Evolutionary conservation across 2,329 filamentous ascomycete genomes (phyloP).

Genomic region (Aspergillus calidoustus): DNA sequence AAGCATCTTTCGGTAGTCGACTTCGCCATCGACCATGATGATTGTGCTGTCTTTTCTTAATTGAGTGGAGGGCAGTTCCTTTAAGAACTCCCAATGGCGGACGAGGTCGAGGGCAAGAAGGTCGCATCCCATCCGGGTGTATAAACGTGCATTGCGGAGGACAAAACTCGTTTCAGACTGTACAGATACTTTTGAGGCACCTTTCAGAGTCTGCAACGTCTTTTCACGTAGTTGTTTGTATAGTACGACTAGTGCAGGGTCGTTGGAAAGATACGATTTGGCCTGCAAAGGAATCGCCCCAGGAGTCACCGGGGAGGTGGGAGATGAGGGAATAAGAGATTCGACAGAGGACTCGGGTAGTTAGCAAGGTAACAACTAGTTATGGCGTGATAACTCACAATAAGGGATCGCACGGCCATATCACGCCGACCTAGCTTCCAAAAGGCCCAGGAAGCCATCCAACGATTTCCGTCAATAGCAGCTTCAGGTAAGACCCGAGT

Average conservation of each 20-base stretch:
- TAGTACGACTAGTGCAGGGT: conserved; percentile 83
- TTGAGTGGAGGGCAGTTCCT: conserved; percentile 24
- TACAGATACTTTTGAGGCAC: conserved; percentile 79
- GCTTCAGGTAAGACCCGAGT: conserved; percentile 80
- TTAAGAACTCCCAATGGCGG: conserved; percentile 56
- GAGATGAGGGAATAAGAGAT: conserved; percentile 60
- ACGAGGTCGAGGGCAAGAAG: conserved; percentile 81
- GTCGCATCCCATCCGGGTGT: conserved; percentile 92
- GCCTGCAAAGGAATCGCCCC: conserved; percentile 65
- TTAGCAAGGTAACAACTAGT: background rate
- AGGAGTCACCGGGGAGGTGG: conserved; percentile 64
- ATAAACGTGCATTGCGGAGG: conserved; percentile 80
- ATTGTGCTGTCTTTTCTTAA: conserved; percentile 44
- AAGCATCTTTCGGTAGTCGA: conserved; percentile 71
- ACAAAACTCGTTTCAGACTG: conserved; percentile 87
- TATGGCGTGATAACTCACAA: conserved; percentile 59
- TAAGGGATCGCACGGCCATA: conserved; percentile 80
- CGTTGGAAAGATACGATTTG: conserved; percentile 83
- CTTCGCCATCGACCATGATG: conserved; percentile 34
- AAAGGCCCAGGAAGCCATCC: conserved; percentile 94
- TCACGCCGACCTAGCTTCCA: conserved; percentile 85
- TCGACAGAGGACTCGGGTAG: conserved; percentile 71
- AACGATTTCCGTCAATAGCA: conserved; percentile 81
- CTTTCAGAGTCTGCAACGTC: conserved; percentile 79
- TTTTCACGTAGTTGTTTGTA: conserved; percentile 85